Base-by-base conservation (phyloP, 352 stramenopile species). In the Thraustotheca clavata region DNA sequence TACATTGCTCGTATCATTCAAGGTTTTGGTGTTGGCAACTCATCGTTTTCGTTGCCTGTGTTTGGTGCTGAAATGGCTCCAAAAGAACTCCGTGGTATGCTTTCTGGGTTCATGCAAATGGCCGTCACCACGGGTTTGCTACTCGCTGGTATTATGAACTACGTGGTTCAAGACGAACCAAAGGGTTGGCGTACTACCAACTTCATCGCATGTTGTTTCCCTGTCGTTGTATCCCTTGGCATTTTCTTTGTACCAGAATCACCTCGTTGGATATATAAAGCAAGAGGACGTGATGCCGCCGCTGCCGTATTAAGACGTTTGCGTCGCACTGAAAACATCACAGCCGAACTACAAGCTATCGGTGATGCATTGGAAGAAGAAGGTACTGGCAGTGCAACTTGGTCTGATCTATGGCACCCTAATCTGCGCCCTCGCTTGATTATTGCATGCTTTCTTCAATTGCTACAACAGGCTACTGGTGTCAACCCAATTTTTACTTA, bases 181-280 rank as follows among this genome's bases (percentile, higher is more conserved):
- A 41, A 72, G 16, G 74, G 67, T 20, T 84, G 76, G 73, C 69
- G 71, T 16, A 69, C 72, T 49, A 70, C 71, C 1, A 77, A 72
- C 24, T 61, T 38, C 4, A 62, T 76, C 1, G 62, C 76, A 14
- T 69, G 75, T 47, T 16, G 71, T 0, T 59, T 74, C 3, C 71
- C 74, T 2, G 27, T 77, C 2, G 55, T 82, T 29, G 76, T 86
- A 2, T 70, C 80, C 66, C 38, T 74, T 27, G 68, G 67, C 24
- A 76, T 84, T 48, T 76, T 73, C 49, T 77, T 55, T 14, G 68
- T 88, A 9, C 75, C 75, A 2, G 79, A 86, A 54, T 77, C 62
- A 34, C 76, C 79, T 9, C 73, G 74, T 6, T 88, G 73, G 73
- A 26, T 76, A 14, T 82, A 79, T 68, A 66, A 77, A 59, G 46